Conservation (phyloP, 1,139 yeast genomes). For the Hemisphaericaspora xylanilytica region DNA sequence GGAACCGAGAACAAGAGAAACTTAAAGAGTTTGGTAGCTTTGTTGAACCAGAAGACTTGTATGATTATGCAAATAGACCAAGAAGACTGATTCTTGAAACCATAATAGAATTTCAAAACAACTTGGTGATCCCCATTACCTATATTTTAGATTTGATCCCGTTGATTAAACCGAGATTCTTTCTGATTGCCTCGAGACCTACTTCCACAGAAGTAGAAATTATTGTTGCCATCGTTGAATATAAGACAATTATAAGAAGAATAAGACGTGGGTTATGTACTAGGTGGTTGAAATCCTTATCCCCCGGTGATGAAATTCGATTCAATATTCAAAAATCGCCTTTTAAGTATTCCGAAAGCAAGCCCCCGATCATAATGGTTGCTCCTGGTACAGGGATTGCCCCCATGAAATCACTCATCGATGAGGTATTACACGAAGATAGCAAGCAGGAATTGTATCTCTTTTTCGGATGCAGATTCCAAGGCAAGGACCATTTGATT, state of each 20-base stretch:
- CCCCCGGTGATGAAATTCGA: slow-evolving; percentile 47
- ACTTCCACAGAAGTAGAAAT: slow-evolving; percentile 48
- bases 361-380: slow-evolving; percentile 63
- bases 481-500: slow-evolving; percentile 68
- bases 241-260: slow-evolving; percentile 75
- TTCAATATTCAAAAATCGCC: slow-evolving; percentile 55
- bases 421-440: slow-evolving; percentile 20
- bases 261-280: slow-evolving; percentile 84
- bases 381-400: slow-evolving; percentile 95
- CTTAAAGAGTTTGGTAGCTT: slow-evolving; percentile 71
- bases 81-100: slow-evolving; percentile 85
- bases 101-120: slow-evolving; percentile 71
- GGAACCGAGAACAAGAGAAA: slow-evolving; percentile 66
- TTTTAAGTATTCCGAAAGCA: slow-evolving; percentile 38
- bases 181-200: slow-evolving; percentile 74
- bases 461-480: slow-evolving; percentile 75
- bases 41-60: slow-evolving; percentile 75
- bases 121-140: slow-evolving; percentile 67
- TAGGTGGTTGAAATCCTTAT: slow-evolving; percentile 60
- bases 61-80: slow-evolving; percentile 88
- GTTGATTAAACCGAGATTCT: slow-evolving; percentile 71
- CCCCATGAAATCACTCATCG: slow-evolving; percentile 72
- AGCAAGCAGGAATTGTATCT: slow-evolving; percentile 37
- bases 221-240: slow-evolving; percentile 81
- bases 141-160: slow-evolving; percentile 79